Conservation (phyloP, 2,329 filamentous ascomycete genomes). For the Elsinoe perseae region DNA sequence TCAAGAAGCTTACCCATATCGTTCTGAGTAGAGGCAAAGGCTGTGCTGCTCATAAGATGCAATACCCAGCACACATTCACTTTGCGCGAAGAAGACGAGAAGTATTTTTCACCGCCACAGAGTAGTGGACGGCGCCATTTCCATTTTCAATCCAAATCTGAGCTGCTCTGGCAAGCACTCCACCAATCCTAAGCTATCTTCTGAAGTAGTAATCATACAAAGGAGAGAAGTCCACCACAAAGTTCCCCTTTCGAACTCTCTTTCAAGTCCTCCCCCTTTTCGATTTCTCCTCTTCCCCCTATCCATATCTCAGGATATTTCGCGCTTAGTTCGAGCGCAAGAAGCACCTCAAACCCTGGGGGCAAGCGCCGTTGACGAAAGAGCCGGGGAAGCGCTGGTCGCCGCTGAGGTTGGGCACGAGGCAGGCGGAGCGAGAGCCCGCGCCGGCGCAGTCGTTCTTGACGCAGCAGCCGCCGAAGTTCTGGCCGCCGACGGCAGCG, state of each 20-base stretch:
- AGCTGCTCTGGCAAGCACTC: neutral
- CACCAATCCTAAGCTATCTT: neutral
- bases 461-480: conserved; percentile 12
- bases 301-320: neutral
- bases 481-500: conserved; percentile 9
- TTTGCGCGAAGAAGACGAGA: neutral
- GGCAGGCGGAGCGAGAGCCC: conserved; percentile 1
- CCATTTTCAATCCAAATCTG: conserved; percentile 2
- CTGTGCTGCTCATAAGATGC: too few relatives aligned
- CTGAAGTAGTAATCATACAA: neutral
- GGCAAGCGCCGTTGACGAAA: conserved; percentile 12
- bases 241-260: neutral
- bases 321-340: conserved; percentile 1
- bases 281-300: neutral
- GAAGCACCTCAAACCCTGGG: conserved; percentile 9
- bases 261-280: neutral
- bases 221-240: neutral
- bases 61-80: too few relatives aligned
- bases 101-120: neutral
- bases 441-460: conserved; percentile 16
- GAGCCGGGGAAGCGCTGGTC: conserved; percentile 1
- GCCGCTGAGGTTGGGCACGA: conserved; percentile 10
- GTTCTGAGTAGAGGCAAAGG: too few relatives aligned
- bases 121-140: neutral
- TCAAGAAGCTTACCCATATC: too few relatives aligned